Percentiles rank a stretch among this genome's conserved stretches.
Conservation (phyloP, 257 asterid species). For the Thymus mandschuricus region DNA sequence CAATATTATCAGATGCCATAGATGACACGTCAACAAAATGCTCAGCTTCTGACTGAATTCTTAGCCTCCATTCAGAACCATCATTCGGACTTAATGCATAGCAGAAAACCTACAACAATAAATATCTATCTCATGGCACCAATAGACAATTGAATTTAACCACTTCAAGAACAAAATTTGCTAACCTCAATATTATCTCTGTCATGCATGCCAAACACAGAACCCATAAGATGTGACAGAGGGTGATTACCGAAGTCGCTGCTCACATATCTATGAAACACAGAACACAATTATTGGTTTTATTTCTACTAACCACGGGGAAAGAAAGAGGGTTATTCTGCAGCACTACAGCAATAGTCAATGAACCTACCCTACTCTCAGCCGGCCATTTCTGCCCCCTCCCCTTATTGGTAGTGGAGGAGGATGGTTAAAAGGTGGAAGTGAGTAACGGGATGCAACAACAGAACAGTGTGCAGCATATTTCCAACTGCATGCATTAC, state of each 20-base stretch:
- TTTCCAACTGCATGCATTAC: conserved; percentile 65
- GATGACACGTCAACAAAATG: conserved; percentile 92
- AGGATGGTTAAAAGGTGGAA: conserved; percentile 88
- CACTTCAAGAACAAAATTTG: conserved; percentile 16
- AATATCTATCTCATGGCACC: conserved; percentile 27
- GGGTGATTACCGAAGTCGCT: conserved; percentile 99
- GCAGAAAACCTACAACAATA: conserved; percentile 75
- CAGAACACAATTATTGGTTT: conserved; percentile 7
- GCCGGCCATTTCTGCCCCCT: conserved; percentile 66
- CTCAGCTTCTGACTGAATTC: conserved; percentile 89
- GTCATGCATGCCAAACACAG: conserved; percentile 96
- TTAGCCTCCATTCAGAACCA: conserved; percentile 95
- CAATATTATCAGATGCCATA: conserved; percentile 87
- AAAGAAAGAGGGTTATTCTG: not conserved
- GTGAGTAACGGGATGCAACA: conserved; percentile 90
- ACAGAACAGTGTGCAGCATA: conserved; percentile 94
- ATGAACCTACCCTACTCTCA: conserved; percentile 80
- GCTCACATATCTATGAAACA: conserved; percentile 82
- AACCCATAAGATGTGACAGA: conserved; percentile 97
- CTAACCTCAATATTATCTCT: conserved; percentile 84
- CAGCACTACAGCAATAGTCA: conserved; percentile 4
- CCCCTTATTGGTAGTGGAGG: conserved; percentile 70
- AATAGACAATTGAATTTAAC: conserved; percentile 10
- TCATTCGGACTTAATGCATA: conserved; percentile 95
- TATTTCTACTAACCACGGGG: not conserved